These are phyloP conservation scores for Mycena capillaripes DNA, from an alignment of 768 basidiomycete genomes.

Conservation along the genomic window DNA sequence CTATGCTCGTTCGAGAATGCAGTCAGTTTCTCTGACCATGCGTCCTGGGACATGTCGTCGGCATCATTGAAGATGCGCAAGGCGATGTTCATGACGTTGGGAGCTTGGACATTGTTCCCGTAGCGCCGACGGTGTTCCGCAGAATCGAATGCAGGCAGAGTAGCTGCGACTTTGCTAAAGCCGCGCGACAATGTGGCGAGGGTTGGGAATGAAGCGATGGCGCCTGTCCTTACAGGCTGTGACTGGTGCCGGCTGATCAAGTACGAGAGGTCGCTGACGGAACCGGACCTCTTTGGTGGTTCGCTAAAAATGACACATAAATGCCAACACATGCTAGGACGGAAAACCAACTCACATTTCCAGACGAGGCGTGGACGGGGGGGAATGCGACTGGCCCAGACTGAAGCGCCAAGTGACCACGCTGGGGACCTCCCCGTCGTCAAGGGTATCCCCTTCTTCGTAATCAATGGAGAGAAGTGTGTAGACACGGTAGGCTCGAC, in stretches of 20 bases:
- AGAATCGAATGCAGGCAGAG: slow-evolving; percentile 81
- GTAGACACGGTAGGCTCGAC: slow-evolving; percentile 96
- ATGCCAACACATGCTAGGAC: not conserved
- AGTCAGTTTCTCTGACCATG: slow-evolving; percentile 81
- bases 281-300: slow-evolving; percentile 77
- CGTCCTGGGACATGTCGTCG: slow-evolving; percentile 82
- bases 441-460: slow-evolving; percentile 89
- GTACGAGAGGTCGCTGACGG: slow-evolving; percentile 96
- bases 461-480: slow-evolving; percentile 92
- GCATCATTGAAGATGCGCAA: slow-evolving; percentile 88
- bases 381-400: slow-evolving; percentile 88
- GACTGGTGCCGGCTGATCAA: slow-evolving; percentile 89
- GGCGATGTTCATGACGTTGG: slow-evolving; percentile 95
- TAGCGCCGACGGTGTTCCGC: slow-evolving; percentile 83
- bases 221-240: slow-evolving; percentile 92
- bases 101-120: slow-evolving; percentile 79
- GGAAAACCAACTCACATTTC: slow-evolving; percentile 54
- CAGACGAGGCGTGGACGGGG: slow-evolving; percentile 85
- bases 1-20: slow-evolving; percentile 80
- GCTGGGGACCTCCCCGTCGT: slow-evolving; percentile 86
- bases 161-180: slow-evolving; percentile 78
- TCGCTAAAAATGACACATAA: slow-evolving; percentile 53
- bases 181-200: slow-evolving; percentile 76
- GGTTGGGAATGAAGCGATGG: slow-evolving; percentile 92
- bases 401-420: slow-evolving; percentile 97